Evolutionary conservation across 805 yeast genomes (phyloP), one percentile per base, ranked within the genome.

Genomic region (Barnettozyma vustinii): DNA sequence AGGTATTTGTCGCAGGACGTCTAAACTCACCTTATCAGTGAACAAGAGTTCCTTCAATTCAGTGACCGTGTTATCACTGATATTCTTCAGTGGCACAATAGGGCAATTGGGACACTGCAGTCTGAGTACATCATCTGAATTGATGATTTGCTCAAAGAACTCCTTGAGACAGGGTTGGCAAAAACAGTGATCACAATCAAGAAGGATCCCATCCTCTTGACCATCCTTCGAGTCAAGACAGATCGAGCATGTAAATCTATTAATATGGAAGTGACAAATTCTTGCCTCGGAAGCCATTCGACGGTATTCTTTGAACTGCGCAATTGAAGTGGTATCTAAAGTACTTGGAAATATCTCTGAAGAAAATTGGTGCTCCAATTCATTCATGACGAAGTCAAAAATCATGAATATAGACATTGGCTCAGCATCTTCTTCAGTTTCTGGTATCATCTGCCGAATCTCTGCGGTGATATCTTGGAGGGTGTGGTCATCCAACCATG

Each of bases 21-120:
- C 66, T 1, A 61, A 44, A 1, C 73, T 55, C 4, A 82, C 56
- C 0, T 71, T 70, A 1, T 75, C 72, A 1, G 65, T 61, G 53
- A 81, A 74, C 30, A 79, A 56, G 3, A 60, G 53, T 1, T 50
- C 49, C 47, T 70, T 71, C 50, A 77, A 65, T 16, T 63, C 61
- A 1, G 51, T 32, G 30, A 68, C 61, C 26, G 65, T 55, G 33
- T 64, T 58, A 1, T 44, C 51, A 0, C 44, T 40, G 9, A 56
- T 40, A n/a, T 64, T 37, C 12, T 59, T 55, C 9, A 57, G 33
- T 7, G 56, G 54, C 5, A 48, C 41, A n/a, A 53, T 57, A 1
- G 64, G 60, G 54, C 74, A 76, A 42, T 79, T 73, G 1, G 87
- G 86, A 55, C 87, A 82, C 58, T 80, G 81, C 2, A 82, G 65